Evolutionary conservation across 306 rosid species (phyloP), one percentile per base, ranked within the genome.

Genomic region (Fagus crenata): DNA sequence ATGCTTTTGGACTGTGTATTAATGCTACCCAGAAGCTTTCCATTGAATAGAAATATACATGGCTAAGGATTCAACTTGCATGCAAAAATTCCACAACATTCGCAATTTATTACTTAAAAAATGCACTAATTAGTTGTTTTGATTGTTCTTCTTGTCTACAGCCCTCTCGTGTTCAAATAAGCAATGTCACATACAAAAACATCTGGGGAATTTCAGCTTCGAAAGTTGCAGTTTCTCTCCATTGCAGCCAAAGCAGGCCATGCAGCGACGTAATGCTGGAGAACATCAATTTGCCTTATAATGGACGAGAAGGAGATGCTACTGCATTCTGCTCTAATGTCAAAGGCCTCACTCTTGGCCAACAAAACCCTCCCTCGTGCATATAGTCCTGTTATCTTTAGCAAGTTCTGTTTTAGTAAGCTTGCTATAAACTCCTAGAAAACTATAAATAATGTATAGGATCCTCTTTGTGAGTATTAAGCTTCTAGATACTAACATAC

Each of bases 131-230:
- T 0, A 11, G 4, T 28, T 7, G 11, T 51, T 13, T 1, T 17
- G 33, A 73, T 39, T 8, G 53, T n/a, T 14, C 9, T 12, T 55
- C 17, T 54, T 68, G 54, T 54, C 12, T 72, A 53, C 6, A 85
- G 97, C 18, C 68, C 37, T 92, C 96, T 28, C 15, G 46, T 0
- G 89, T 92, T 49, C 86, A 92, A 82, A 89, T 92, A 32, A 81
- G 85, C 56, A 43, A 86, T 59, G 85, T 89, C 54, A 75, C 36
- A 1, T 92, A 84, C 85, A 89, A 5, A 35, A 78, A 87, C 67
- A 82, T 92, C 36, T 4, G 55, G 87, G 97, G 97, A 80, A 87
- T 75, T 3, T 78, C 87, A 4, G 76, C 5, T 1, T 14, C 81
- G 6, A 74, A 75, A 4, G 70, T 75, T 22, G 93, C 89, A 67